Conservation (phyloP, 1,284 basidiomycete genomes). For the Ustilago vetiveriae region DNA sequence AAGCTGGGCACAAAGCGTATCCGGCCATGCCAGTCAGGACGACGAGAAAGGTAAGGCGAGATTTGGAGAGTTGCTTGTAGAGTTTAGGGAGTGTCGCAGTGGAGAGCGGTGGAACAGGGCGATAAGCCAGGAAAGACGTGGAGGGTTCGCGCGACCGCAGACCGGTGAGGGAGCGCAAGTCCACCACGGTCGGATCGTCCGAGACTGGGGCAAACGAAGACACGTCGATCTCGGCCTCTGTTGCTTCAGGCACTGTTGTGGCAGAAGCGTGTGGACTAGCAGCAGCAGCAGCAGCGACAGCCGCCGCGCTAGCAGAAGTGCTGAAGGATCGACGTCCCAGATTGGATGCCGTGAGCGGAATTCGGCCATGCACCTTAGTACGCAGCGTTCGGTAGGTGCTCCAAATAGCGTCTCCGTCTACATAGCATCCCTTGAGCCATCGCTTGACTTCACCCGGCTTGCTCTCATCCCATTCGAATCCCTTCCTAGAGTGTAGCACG, state of each 20-base stretch:
- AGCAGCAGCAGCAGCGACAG: neutral
- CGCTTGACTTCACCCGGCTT: constrained; percentile 57
- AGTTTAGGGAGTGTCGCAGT: constrained; percentile 37
- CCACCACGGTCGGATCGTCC: constrained; percentile 49
- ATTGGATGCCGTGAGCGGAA: constrained; percentile 10
- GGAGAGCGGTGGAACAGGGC: constrained; percentile 42
- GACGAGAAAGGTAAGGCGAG: constrained; percentile 85
- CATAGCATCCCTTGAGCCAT: constrained; percentile 81
- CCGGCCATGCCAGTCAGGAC: constrained; percentile 91
- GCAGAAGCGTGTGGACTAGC: neutral
- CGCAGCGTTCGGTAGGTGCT: constrained; percentile 69
- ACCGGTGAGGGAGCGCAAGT: constrained; percentile 24
- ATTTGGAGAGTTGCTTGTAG: constrained; percentile 87
- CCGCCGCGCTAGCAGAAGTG: constrained; percentile 6
- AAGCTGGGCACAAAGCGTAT: constrained; percentile 79
- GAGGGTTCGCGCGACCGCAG: constrained; percentile 31
- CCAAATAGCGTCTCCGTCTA: constrained; percentile 80
- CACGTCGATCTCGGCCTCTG: constrained; percentile 7
- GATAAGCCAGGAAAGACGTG: constrained; percentile 35
- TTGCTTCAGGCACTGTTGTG: neutral
- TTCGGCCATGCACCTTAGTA: constrained; percentile 31
- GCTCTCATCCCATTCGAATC: constrained; percentile 73
- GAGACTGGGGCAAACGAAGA: constrained; percentile 45
- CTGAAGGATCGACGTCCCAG: constrained; percentile 16
- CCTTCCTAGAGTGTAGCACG: constrained; percentile 86